phyloP scores from a whole-genome alignment of 1,284 basidiomycete species.

The Ceratobasidium sp. region DNA sequence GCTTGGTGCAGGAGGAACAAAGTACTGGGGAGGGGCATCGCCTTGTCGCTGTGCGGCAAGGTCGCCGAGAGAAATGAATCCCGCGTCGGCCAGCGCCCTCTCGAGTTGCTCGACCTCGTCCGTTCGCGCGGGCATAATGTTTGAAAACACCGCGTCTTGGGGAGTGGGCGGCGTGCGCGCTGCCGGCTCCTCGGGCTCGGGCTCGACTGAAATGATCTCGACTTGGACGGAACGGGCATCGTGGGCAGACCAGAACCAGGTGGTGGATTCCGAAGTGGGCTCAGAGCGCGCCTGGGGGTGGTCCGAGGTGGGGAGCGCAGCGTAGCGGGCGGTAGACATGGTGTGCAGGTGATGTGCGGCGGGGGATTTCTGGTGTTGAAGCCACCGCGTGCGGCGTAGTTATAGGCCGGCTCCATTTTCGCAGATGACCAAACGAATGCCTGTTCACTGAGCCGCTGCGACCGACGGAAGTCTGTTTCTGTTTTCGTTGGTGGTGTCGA shows the following conservation, averaged over 20 bases:
- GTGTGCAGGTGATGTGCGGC: constrained; percentile 12
- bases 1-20: constrained; percentile 25
- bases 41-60: not conserved
- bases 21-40: constrained; percentile 32
- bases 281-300: constrained; percentile 17
- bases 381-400: not conserved
- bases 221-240: constrained; percentile 19
- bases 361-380: constrained; percentile 6
- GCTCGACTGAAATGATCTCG: constrained; percentile 21
- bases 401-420: constrained; percentile 12
- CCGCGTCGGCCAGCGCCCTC: constrained; percentile 18
- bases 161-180: constrained; percentile 21
- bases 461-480: constrained; percentile 40
- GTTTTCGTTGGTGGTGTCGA: constrained; percentile 37
- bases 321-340: constrained; percentile 26
- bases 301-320: constrained; percentile 26
- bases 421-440: constrained; percentile 5
- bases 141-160: constrained; percentile 38
- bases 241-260: constrained; percentile 27
- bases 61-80: constrained; percentile 21
- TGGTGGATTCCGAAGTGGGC: constrained; percentile 25
- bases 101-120: constrained; percentile 28
- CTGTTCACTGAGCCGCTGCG: constrained; percentile 16
- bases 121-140: constrained; percentile 27
- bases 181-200: not conserved